A percentile compares a stretch with the other conserved stretches of the same genome.
These are phyloP conservation scores for Rhodotorula sp. DNA, from an alignment of 1,284 basidiomycete species.

Conservation along the genomic window DNA sequence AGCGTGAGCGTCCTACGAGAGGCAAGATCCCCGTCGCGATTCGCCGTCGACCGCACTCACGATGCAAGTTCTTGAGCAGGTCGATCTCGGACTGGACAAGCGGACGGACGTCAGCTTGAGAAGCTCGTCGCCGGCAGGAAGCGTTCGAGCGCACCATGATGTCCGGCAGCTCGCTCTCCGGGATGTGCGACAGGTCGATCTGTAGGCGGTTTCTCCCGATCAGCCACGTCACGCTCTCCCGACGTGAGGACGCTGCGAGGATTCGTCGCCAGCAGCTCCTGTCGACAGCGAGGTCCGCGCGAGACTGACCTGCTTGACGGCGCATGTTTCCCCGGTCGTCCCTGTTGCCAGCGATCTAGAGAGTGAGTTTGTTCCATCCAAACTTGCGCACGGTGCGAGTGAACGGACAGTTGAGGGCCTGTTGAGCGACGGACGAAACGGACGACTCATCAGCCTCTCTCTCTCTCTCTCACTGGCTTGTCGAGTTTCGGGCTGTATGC, in stretches of 20 bases:
- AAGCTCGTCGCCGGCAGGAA: not conserved
- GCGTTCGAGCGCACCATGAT: slow-evolving; percentile 74
- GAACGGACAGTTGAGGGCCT: slow-evolving; percentile 74
- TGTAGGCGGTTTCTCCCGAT: slow-evolving; percentile 18
- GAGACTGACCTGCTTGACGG: slow-evolving; percentile 43
- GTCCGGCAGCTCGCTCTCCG: slow-evolving; percentile 85
- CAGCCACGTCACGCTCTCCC: not conserved
- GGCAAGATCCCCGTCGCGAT: not conserved
- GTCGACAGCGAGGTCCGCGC: not conserved
- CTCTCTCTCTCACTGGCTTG: too few relatives aligned
- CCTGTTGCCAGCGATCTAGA: not conserved
- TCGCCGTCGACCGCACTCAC: slow-evolving; percentile 9
- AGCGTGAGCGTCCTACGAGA: not conserved
- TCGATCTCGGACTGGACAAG: slow-evolving; percentile 85
- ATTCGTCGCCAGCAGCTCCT: not conserved
- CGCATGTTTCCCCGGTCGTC: slow-evolving; percentile 47
- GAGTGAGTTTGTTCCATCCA: not conserved
- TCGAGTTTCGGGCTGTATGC: too few relatives aligned
- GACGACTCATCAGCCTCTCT: not conserved
- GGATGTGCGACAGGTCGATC: slow-evolving; percentile 77
- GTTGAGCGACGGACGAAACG: slow-evolving; percentile 21
- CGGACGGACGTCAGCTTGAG: slow-evolving; percentile 6
- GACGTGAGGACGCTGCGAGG: not conserved
- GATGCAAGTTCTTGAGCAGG: slow-evolving; percentile 89
- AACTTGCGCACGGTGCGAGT: not conserved